Percentiles rank a stretch among this genome's conserved stretches.
Evolutionary conservation across 176 grass and related monocot species (phyloP).

Genomic region (Bonia amplexicaulis): DNA sequence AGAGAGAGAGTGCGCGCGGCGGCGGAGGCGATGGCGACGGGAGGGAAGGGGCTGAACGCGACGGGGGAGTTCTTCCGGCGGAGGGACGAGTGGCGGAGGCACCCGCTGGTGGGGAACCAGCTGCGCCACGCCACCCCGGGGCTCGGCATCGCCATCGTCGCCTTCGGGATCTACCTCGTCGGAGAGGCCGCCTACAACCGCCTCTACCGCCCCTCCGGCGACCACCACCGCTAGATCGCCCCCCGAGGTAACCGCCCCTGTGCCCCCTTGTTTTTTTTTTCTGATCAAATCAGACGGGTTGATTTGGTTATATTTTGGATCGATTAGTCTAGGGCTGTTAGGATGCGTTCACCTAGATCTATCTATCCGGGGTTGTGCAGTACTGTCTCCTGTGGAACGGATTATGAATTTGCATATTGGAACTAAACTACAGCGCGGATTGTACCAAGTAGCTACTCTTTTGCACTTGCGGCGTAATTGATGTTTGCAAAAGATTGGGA

Average conservation of each 20-base stretch:
- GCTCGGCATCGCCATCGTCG: slow-evolving; percentile 91
- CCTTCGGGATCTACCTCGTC: slow-evolving; percentile 91
- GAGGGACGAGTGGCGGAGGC: slow-evolving; percentile 86
- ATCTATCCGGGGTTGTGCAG: not conserved
- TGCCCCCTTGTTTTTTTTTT: not conserved
- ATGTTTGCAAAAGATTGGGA: not conserved
- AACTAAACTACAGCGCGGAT: not conserved
- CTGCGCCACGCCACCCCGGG: slow-evolving; percentile 74
- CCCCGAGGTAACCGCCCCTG: not conserved
- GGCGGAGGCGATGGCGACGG: slow-evolving; percentile 50
- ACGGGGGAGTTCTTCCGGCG: slow-evolving; percentile 96
- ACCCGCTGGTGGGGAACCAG: slow-evolving; percentile 77
- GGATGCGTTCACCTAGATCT: slow-evolving; percentile 28
- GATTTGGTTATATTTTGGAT: not conserved
- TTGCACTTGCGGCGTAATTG: not conserved
- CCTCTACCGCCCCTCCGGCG: slow-evolving; percentile 40
- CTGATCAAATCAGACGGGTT: not conserved
- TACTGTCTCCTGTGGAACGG: not conserved
- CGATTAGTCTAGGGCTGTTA: not conserved
- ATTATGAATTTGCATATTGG: not conserved
- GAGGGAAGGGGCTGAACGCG: slow-evolving; percentile 54
- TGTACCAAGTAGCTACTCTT: not conserved
- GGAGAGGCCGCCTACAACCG: slow-evolving; percentile 87
- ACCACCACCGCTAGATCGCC: slow-evolving; percentile 38
- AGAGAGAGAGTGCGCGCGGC: not conserved